Evolutionary conservation across 2,329 filamentous ascomycete genomes (phyloP), one percentile per base, ranked within the genome.

Genomic region (Rosellinia necatrix): DNA sequence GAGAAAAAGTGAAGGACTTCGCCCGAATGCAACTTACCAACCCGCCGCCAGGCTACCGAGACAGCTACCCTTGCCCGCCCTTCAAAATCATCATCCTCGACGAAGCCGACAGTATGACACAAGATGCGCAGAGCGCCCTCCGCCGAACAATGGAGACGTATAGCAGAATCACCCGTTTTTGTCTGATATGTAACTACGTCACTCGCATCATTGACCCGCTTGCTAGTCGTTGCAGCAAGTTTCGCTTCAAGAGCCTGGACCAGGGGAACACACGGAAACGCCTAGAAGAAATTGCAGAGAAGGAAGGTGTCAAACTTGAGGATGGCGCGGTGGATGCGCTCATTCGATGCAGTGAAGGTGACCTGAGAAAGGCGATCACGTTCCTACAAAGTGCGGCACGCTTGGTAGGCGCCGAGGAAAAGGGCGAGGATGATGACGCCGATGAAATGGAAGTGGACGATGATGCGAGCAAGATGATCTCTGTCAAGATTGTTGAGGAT

Each of bases 71-170:
- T 0, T 97, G 93, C 71, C 94, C 94, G 19, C 94, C 94, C 0
- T 99, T 97, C 80, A 99, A 99, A 78, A 96, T 99, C 71, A 93
- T 99, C 70, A 91, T 99, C 59, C 85, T 99, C 57, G 94, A 99
- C 74, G 94, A 99, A 77, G 94, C 94, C 64, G 94, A 99, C 73
- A 94, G 89, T 64, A 97, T 99, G 93, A 99, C 94, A 34, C 93
- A 97, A 74, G 96, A 99, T 75, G 94, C 94, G 10, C 94, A 99
- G 78, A 90, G 87, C 58, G 94, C 96, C 4, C 80, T 99, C 54
- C 83, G 94, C 63, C 84, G 96, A 51, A 99, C 94, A 1, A 99
- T 99, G 94, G 94, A 99, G 77, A 96, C 92, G 41, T 97, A 97
- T 75, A 90, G 85, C 73, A 92, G 92, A 69, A 97, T 97, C 75